A percentile compares a stretch with the other conserved stretches of the same genome.
Evolutionary conservation across 805 yeast genomes (phyloP).

Genomic region (Pichia eremophila): DNA sequence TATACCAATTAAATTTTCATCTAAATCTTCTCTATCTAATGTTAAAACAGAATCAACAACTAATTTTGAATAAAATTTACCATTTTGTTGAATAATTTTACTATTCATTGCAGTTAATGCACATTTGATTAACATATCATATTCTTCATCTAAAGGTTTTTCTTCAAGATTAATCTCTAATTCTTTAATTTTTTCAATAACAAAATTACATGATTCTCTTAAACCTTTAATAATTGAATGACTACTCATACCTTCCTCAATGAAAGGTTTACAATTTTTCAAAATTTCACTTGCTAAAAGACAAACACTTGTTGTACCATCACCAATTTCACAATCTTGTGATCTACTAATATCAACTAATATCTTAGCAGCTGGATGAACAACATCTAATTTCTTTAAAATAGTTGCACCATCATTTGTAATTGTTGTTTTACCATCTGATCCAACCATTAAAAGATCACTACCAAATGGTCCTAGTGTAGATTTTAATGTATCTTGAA

Average conservation of each 20-base stretch:
- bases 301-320: constrained; percentile 95
- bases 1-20: constrained; percentile 86
- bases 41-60: constrained; percentile 91
- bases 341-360: constrained; percentile 90
- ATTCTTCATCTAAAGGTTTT: constrained; percentile 45
- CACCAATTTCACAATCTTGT: constrained; percentile 98
- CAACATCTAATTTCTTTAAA: constrained; percentile 81
- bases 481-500: constrained; percentile 90
- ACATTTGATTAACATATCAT: constrained; percentile 77
- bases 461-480: constrained; percentile 97
- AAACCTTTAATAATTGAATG: constrained; percentile 83
- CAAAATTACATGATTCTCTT: constrained; percentile 70
- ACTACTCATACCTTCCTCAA: constrained; percentile 93
- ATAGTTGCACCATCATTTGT: constrained; percentile 99
- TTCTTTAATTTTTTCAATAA: constrained; percentile 64
- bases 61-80: constrained; percentile 88
- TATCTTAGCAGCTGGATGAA: constrained; percentile 97
- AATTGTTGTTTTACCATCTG: constrained; percentile 81
- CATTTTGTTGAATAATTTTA: constrained; percentile 78
- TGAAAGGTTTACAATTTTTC: constrained; percentile 81
- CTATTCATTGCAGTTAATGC: constrained; percentile 98
- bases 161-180: constrained; percentile 56
- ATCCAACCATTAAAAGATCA: constrained; percentile 76
- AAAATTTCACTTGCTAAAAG: constrained; percentile 89
- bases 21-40: constrained; percentile 75